Evolutionary conservation across 192 early-diverging fungal species (phyloP), one percentile per base, ranked within the genome.

Genomic region (Mycoemilia scoparia): DNA sequence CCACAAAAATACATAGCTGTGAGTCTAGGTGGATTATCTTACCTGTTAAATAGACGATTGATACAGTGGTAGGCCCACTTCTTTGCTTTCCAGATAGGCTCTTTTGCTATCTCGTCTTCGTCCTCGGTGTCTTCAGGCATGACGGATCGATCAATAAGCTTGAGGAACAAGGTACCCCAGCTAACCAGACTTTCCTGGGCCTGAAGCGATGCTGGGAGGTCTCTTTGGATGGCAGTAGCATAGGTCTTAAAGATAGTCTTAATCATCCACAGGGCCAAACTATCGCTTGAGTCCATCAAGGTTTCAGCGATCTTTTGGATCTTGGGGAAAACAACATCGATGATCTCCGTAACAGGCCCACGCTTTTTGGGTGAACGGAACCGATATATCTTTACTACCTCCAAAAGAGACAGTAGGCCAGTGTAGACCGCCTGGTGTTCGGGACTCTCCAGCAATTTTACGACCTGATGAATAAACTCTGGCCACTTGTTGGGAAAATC

Each of bases 1-100:
- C 22, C 7, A 14, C 9, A 38, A 32, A 14, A 17, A 18, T 13
- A 21, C 28, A 13, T 12, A 20, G 20, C 21, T 46, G 14, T 9
- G 13, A 29, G 12, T 20, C 31, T 14, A 45, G 25, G 36, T 60
- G 54, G n/a, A n/a, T n/a, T n/a, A n/a, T n/a, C n/a, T n/a, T n/a
- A n/a, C n/a, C 69, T 54, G 23, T 53, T 42, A 38, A 91, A 87
- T 7, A 86, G 69, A 13, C 72, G 74, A 67, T 91, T 86, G 46
- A 97, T 60, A 55, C 76, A 82, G 38, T 70, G 73, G 48, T 77
- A 77, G 5, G 90, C 79, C 90, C 93, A 93, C 48, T 92, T 89
- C 53, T 91, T 93, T 34, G 79, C 77, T 64, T 89, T 88, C 79
- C 79, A 87, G 66, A 73, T 84, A 13, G 77, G 76, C 51, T 81